These are phyloP conservation scores for Croton setiger DNA, from an alignment of 441 rosid species.

Conservation along the genomic window DNA sequence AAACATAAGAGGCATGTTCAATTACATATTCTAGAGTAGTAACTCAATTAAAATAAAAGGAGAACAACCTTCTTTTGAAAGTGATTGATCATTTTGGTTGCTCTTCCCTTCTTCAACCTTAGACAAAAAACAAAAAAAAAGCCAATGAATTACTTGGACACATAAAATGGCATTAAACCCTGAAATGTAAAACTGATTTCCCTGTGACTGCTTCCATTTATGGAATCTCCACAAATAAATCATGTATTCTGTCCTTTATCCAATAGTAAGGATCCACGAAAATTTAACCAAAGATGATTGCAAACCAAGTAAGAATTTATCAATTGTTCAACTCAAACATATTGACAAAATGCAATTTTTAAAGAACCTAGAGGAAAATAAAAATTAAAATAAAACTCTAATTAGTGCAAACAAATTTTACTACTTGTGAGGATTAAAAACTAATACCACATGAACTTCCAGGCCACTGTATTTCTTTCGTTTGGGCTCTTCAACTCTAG, in stretches of 20 bases:
- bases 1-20: constrained; percentile 12
- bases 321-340: not conserved
- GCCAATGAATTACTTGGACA: not conserved
- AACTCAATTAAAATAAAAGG: constrained; percentile 8
- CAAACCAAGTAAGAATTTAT: not conserved
- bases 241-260: not conserved
- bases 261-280: not conserved
- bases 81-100: constrained; percentile 22
- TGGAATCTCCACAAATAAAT: not conserved
- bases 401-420: not conserved
- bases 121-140: constrained; percentile 20
- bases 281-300: not conserved
- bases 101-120: constrained; percentile 47
- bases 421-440: not conserved
- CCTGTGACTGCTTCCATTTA: not conserved
- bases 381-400: not conserved
- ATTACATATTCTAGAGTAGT: constrained; percentile 3
- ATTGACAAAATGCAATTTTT: not conserved
- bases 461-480: constrained; percentile 45
- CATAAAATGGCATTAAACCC: not conserved
- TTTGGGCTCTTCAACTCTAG: constrained; percentile 50
- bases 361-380: no score
- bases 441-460: constrained; percentile 43
- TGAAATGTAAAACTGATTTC: not conserved
- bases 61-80: constrained; percentile 35